Percentiles rank a stretch among this genome's conserved stretches.
Conservation (phyloP, 176 grass and related monocot genomes). For the Rhynchospora breviuscula region DNA sequence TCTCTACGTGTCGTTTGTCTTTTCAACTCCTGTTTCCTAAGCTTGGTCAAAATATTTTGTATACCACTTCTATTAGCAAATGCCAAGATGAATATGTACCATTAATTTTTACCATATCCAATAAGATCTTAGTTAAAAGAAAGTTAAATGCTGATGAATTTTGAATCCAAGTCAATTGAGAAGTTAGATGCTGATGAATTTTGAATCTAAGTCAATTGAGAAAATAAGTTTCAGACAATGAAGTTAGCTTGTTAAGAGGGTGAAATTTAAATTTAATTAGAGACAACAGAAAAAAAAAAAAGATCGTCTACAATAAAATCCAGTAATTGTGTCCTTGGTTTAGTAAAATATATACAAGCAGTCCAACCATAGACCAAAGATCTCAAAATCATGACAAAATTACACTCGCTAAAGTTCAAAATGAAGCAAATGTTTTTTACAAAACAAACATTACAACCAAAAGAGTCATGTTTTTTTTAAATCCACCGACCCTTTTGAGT, state of each 20-base stretch:
- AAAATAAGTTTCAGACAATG: not conserved
- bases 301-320: not conserved
- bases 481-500: not conserved
- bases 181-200: not conserved
- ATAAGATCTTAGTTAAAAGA: not conserved
- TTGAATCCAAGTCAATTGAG: not conserved
- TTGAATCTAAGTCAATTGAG: not conserved
- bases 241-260: not conserved
- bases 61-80: not conserved
- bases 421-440: slow-evolving; percentile 6
- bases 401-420: slow-evolving; percentile 1
- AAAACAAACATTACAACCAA: not conserved
- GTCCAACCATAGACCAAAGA: not conserved
- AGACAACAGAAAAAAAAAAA: not conserved
- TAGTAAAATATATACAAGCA: not conserved
- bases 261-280: not conserved
- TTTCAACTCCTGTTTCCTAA: not conserved
- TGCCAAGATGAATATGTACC: not conserved
- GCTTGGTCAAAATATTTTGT: not conserved
- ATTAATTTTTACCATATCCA: not conserved
- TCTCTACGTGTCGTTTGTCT: not conserved
- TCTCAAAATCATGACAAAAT: not conserved
- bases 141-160: not conserved
- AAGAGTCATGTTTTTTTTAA: not conserved
- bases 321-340: not conserved